A percentile compares a stretch with the other conserved stretches of the same genome.
These are phyloP conservation scores for Thuja plicata DNA, from an alignment of 83 land plant species.

Conservation along the genomic window DNA sequence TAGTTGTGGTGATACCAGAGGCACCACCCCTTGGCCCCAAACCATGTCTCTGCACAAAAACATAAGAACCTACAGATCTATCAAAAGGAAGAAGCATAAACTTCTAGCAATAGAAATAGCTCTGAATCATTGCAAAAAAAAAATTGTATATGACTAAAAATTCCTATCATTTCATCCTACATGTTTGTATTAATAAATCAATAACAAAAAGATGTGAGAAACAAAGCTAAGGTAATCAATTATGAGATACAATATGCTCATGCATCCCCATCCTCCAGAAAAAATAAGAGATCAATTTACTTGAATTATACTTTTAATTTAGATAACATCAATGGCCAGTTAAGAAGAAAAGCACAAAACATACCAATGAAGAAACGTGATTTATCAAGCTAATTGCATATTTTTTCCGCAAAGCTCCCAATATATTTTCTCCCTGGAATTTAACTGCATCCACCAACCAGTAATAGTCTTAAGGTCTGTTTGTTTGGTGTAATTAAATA, in stretches of 20 bases:
- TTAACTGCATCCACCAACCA: slow-evolving; percentile 3
- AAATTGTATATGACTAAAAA: background rate
- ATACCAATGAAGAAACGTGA: slow-evolving; percentile 5
- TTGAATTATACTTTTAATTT: background rate
- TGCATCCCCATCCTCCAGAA: background rate
- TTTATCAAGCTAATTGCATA: background rate
- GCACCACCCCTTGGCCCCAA: slow-evolving; percentile 15
- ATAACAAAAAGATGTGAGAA: background rate
- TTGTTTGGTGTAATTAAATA: no score
- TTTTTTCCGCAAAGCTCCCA: slow-evolving; percentile 8
- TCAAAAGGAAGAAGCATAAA: background rate
- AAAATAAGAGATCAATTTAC: background rate
- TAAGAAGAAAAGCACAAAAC: background rate
- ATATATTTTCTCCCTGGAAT: background rate
- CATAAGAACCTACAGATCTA: background rate
- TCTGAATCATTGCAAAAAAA: background rate
- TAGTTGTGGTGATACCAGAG: slow-evolving; percentile 9
- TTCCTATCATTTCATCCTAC: no score
- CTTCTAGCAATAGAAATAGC: background rate
- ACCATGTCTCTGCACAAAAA: slow-evolving; percentile 9
- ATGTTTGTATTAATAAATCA: background rate
- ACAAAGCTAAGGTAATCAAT: background rate
- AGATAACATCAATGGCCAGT: background rate
- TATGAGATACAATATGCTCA: background rate
- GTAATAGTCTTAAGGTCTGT: no score